Evolutionary conservation across 2,329 filamentous ascomycete genomes (phyloP).

Genomic region (Metarhizium sp.): DNA sequence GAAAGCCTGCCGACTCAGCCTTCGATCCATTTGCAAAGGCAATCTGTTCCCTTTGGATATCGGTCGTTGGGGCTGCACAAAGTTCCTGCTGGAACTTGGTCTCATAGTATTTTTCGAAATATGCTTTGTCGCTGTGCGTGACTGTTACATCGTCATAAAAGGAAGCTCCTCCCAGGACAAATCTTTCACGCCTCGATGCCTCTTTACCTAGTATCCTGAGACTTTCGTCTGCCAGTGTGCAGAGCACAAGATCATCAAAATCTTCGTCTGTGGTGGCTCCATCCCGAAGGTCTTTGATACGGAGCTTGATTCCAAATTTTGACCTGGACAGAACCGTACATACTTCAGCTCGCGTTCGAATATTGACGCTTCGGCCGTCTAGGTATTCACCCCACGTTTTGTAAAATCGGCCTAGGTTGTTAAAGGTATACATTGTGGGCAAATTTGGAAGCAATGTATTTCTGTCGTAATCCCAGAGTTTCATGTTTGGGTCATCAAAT

Average conservation of each 20-base stretch:
- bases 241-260: slow-evolving; percentile 60
- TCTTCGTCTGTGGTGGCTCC: slow-evolving; percentile 43
- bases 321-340: slow-evolving; percentile 40
- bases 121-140: slow-evolving; percentile 55
- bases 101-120: slow-evolving; percentile 62
- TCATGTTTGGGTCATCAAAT: slow-evolving; percentile 49
- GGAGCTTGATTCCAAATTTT: slow-evolving; percentile 42
- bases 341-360: slow-evolving; percentile 48
- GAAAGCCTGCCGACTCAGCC: slow-evolving; percentile 44
- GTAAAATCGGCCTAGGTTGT: slow-evolving; percentile 53
- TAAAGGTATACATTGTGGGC: slow-evolving; percentile 58
- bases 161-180: slow-evolving; percentile 60
- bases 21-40: slow-evolving; percentile 33
- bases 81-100: slow-evolving; percentile 44
- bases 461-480: slow-evolving; percentile 48
- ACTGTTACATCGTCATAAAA: slow-evolving; percentile 64
- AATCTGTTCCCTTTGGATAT: slow-evolving; percentile 29
- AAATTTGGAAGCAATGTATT: slow-evolving; percentile 47
- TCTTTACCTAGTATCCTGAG: slow-evolving; percentile 49
- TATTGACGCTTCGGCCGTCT: slow-evolving; percentile 41
- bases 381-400: slow-evolving; percentile 47
- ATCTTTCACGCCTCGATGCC: slow-evolving; percentile 51
- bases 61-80: slow-evolving; percentile 35
- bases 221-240: slow-evolving; percentile 54
- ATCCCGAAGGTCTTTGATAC: slow-evolving; percentile 36